A percentile compares a stretch with the other conserved stretches of the same genome.
Conservation (phyloP, 257 asterid genomes). For the Rubia yunnanensis region DNA sequence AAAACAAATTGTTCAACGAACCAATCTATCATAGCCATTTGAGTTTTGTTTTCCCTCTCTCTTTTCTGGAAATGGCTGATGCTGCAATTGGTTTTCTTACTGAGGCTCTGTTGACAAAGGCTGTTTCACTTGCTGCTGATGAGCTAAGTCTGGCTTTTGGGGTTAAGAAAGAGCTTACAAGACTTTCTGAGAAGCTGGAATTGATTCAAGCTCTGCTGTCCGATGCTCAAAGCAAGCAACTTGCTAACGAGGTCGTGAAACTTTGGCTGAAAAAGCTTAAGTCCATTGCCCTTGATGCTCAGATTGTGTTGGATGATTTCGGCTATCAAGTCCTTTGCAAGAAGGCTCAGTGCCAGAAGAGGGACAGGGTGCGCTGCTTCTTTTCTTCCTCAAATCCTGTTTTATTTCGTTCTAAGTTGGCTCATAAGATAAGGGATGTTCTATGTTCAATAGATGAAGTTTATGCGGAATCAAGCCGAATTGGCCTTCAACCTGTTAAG, state of each 20-base stretch:
- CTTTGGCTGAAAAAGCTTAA: slow-evolving; percentile 22
- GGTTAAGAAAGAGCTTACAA: not conserved
- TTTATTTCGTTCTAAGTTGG: not conserved
- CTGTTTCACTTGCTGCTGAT: slow-evolving; percentile 1
- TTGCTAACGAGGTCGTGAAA: not conserved
- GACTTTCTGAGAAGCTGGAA: not conserved
- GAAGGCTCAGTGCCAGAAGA: not conserved
- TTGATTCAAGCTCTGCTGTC: slow-evolving; percentile 2
- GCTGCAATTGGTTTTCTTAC: not conserved
- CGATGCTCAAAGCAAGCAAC: slow-evolving; percentile 14
- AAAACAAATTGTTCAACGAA: no score
- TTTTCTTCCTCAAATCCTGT: not conserved
- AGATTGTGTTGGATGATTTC: slow-evolving; percentile 16
- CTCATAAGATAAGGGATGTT: not conserved
- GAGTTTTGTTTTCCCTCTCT: no score
- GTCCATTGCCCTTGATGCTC: slow-evolving; percentile 16
- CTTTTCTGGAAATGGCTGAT: not conserved
- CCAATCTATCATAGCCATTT: no score
- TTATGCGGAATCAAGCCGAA: not conserved
- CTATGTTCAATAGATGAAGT: not conserved
- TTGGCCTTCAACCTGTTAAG: not conserved
- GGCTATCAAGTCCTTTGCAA: slow-evolving; percentile 3
- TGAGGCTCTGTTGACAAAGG: not conserved
- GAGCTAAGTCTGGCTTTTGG: not conserved
- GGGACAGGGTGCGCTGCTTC: slow-evolving; percentile 9